Evolutionary conservation across 2,329 filamentous ascomycete genomes (phyloP).

Genomic region (Dactylellina sp.): DNA sequence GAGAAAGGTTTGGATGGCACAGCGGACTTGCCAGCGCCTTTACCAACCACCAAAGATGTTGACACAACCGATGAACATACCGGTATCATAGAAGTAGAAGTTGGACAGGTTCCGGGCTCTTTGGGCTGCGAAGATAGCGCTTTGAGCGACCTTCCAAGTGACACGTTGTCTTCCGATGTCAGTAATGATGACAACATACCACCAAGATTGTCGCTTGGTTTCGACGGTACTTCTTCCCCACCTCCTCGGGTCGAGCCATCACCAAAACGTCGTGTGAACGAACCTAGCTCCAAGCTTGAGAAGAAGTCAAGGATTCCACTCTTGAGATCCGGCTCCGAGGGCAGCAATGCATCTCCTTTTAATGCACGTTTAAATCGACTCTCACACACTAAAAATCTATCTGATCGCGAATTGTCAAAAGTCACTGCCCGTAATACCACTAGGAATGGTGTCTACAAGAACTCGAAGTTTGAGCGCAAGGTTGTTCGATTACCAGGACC

Average conservation of each 20-base stretch:
- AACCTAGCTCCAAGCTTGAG: slow-evolving; percentile 8
- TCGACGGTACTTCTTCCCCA: slow-evolving; percentile 9
- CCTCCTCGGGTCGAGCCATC: too few relatives aligned
- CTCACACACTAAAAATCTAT: slow-evolving; percentile 37
- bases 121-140: slow-evolving; percentile 2
- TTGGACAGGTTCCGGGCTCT: too few relatives aligned
- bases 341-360: slow-evolving; percentile 3
- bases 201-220: neutral
- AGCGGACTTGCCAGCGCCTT: neutral
- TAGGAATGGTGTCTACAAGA: slow-evolving; percentile 46
- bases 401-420: slow-evolving; percentile 47
- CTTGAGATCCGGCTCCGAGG: slow-evolving; percentile 11
- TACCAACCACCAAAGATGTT: neutral
- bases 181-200: slow-evolving; percentile 13
- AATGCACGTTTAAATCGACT: slow-evolving; percentile 36
- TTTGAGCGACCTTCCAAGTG: slow-evolving; percentile 5
- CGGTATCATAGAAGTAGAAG: neutral
- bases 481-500: slow-evolving; percentile 31
- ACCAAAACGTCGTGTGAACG: slow-evolving; percentile 11
- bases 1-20: too few relatives aligned
- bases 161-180: slow-evolving; percentile 18
- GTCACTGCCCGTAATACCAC: slow-evolving; percentile 50
- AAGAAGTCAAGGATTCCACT: slow-evolving; percentile 40
- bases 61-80: neutral
- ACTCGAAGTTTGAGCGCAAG: slow-evolving; percentile 45